Percentiles rank a stretch among this genome's conserved stretches.
phyloP scores from a whole-genome alignment of 495 filamentous ascomycete species.

The Lepidopterella palustris region DNA sequence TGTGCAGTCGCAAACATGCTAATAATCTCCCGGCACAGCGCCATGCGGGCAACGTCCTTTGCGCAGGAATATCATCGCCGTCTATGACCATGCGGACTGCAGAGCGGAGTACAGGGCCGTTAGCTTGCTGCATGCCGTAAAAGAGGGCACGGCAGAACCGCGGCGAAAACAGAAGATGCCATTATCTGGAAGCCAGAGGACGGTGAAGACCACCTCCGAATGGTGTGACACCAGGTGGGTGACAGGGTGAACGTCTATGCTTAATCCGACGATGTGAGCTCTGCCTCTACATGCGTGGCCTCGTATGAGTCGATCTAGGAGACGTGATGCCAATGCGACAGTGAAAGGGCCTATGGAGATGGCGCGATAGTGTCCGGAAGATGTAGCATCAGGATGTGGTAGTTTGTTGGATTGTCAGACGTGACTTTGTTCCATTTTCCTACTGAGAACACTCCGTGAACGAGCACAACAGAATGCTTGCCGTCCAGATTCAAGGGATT shows the following conservation, averaged over 20 bases:
- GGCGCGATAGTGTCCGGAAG: not conserved
- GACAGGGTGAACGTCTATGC: not conserved
- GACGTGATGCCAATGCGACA: not conserved
- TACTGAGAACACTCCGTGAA: no score
- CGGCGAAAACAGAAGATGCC: not conserved
- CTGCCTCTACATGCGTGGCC: not conserved
- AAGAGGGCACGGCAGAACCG: not conserved
- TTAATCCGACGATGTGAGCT: not conserved
- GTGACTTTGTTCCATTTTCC: no score
- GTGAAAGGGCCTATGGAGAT: not conserved
- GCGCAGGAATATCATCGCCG: not conserved
- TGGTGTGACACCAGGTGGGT: not conserved
- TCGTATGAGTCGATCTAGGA: not conserved
- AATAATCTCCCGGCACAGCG: not conserved
- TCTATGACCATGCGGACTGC: not conserved
- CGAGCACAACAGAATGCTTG: no score
- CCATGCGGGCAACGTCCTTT: not conserved
- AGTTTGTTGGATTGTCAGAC: not conserved
- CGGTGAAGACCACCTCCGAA: not conserved
- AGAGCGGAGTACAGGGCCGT: not conserved
- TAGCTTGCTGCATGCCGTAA: not conserved
- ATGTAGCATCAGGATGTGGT: not conserved
- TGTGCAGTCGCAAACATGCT: not conserved
- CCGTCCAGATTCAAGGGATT: no score
- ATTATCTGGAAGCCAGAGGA: not conserved